phyloP scores from a whole-genome alignment of 768 basidiomycete genomes.

The Mycena leptocephala region DNA sequence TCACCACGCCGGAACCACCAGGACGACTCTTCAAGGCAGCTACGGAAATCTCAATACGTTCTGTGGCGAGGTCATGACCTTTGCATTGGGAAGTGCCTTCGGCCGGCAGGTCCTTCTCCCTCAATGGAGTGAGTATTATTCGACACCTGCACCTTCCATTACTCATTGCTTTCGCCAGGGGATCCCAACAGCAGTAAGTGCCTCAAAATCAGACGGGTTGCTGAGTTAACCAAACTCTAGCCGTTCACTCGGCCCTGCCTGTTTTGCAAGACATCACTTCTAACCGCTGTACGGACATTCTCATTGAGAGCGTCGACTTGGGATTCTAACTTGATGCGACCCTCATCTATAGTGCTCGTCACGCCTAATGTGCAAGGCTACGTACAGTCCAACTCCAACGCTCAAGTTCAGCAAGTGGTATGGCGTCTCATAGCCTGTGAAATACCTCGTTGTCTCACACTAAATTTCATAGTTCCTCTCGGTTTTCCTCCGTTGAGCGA shows the following conservation, averaged over 20 bases:
- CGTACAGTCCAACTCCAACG: neutral
- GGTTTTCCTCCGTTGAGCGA: neutral
- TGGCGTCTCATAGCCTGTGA: neutral
- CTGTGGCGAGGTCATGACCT: conserved; percentile 18
- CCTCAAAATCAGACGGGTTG: neutral
- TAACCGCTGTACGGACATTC: neutral
- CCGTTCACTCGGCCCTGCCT: neutral
- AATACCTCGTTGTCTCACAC: no score
- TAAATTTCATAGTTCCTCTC: no score
- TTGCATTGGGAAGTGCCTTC: neutral
- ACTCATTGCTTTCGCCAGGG: neutral
- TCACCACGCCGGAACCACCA: conserved; percentile 4
- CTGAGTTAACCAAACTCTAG: neutral
- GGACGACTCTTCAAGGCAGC: neutral
- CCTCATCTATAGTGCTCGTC: neutral
- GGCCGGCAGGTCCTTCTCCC: conserved; percentile 1
- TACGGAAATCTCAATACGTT: conserved; percentile 19
- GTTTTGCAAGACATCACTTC: conserved; percentile 15
- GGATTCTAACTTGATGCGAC: neutral
- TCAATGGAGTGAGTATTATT: conserved; percentile 14
- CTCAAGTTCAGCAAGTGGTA: conserved; percentile 16
- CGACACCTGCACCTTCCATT: neutral
- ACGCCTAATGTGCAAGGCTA: neutral
- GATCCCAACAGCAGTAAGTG: conserved; percentile 18
- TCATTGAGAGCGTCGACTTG: neutral